phyloP scores from a whole-genome alignment of 495 filamentous ascomycete genomes.

The Talaromyces adpressus region DNA sequence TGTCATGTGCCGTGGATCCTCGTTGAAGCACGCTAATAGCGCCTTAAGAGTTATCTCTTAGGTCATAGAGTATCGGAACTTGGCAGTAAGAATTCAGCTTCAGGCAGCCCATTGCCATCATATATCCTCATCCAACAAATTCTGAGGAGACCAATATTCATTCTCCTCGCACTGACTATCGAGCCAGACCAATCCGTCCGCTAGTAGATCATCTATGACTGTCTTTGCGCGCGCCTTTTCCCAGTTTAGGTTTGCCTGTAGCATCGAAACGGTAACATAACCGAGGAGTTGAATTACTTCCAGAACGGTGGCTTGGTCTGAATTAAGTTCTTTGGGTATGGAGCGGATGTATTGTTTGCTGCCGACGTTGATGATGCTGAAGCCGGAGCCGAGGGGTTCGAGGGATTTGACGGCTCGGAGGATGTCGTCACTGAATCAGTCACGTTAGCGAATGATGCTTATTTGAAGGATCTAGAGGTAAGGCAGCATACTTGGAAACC shows the following conservation, averaged over 20 bases:
- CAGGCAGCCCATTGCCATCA: slow-evolving; percentile 13
- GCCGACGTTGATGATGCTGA: slow-evolving; percentile 75
- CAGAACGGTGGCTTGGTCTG: slow-evolving; percentile 84
- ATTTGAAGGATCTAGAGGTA: background rate
- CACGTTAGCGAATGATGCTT: too few species aligned
- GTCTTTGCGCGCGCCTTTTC: slow-evolving; percentile 77
- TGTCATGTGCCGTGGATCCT: background rate
- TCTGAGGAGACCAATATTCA: slow-evolving; percentile 88
- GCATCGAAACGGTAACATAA: slow-evolving; percentile 85
- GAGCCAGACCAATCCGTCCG: slow-evolving; percentile 89
- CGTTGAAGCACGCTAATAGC: background rate
- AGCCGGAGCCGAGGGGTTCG: slow-evolving; percentile 79
- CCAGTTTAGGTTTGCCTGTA: slow-evolving; percentile 87
- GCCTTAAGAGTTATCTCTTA: too few species aligned
- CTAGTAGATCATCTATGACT: slow-evolving; percentile 83
- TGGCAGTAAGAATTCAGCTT: background rate
- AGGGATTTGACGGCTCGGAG: slow-evolving; percentile 83
- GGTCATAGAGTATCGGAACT: background rate
- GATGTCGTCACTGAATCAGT: slow-evolving; percentile 62
- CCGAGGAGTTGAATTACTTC: slow-evolving; percentile 82
- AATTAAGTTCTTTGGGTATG: slow-evolving; percentile 93
- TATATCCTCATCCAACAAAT: slow-evolving; percentile 33
- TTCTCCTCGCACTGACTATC: slow-evolving; percentile 80
- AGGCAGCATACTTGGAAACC: slow-evolving; percentile 52
- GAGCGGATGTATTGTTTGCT: slow-evolving; percentile 82